Base-by-base conservation (phyloP, 176 grass and related monocot genomes). In the Melocanna baccifera region DNA sequence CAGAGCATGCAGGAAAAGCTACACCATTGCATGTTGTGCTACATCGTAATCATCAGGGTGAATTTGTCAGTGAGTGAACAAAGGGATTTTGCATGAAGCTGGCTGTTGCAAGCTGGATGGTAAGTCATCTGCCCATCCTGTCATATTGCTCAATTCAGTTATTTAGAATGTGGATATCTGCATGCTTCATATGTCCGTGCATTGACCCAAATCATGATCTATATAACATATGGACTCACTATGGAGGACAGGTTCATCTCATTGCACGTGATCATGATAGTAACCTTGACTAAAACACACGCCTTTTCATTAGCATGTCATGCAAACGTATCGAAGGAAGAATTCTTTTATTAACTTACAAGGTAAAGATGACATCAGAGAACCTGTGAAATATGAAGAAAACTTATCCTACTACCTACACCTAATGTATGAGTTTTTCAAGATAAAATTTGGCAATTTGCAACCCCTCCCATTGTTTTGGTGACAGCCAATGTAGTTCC, bases 101-200 rank as follows among this genome's bases (percentile, higher is more conserved):
- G 23, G 90, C 81, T 94, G 87, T 94, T 84, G 69, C 90, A 81
- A 94, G 83, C 85, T 97, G 91, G 94, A 94, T 78, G 57, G 94
- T 94, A 94, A 84, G 86, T 89, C 69, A 84, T 69, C 74, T 78
- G 14, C 32, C 67, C 30, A 65, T 55, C n/a, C 43, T 79, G 53
- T 75, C 15, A 37, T 79, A 47, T 69, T 87, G 19, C 69, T 82
- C 69, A 20, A 59, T 73, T 78, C 46, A 50, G 40, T 73, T 78
- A 67, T 83, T 62, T 71, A 57, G 43, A 80, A 83, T 74, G 15
- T 36, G 23, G 13, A 83, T 25, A 20, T 67, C 19, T 55, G 32
- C 56, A 73, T 59, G 25, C 50, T 71, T 42, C 25, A 37, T 69
- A 6, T 0, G 4, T 15, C 39, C 3, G 4, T 48, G 41, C 7